phyloP scores from a whole-genome alignment of 805 yeast genomes.

The Candida gorgasii region DNA sequence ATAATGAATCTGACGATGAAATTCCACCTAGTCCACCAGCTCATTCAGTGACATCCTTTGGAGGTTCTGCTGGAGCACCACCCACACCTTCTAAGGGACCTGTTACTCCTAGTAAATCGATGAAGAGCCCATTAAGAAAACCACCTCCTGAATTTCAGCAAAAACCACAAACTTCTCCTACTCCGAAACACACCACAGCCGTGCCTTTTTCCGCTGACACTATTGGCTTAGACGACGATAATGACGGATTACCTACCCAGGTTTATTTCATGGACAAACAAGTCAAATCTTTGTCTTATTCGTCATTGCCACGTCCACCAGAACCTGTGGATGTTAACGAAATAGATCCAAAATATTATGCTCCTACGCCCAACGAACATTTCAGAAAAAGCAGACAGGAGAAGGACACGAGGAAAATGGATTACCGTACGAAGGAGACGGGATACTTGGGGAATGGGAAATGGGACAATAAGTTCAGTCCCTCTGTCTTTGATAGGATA shows the following conservation, averaged over 20 bases:
- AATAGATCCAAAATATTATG: conserved; percentile 38
- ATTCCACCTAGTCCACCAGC: conserved; percentile 18
- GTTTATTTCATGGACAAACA: conserved; percentile 38
- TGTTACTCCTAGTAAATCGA: conserved; percentile 1
- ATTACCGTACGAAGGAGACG: conserved; percentile 30
- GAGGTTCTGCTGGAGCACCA: conserved; percentile 6
- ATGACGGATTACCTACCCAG: conserved; percentile 31
- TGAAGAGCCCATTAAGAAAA: conserved; percentile 20
- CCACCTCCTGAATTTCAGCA: conserved; percentile 21
- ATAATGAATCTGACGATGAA: conserved; percentile 2
- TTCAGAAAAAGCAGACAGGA: conserved; percentile 18
- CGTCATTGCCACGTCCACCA: conserved; percentile 21
- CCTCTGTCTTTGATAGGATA: conserved; percentile 36
- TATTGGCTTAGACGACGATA: conserved; percentile 32
- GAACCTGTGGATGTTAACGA: conserved; percentile 28
- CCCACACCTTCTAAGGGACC: conserved; percentile 6
- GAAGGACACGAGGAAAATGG: conserved; percentile 25
- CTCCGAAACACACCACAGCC: conserved; percentile 15
- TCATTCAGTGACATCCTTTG: conserved; percentile 9
- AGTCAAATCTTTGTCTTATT: conserved; percentile 30
- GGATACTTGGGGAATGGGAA: conserved; percentile 46
- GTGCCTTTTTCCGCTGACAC: conserved; percentile 46
- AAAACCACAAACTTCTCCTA: background rate
- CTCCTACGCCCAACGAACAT: conserved; percentile 51
- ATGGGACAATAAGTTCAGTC: conserved; percentile 28